These are phyloP conservation scores for Fraxinus anomala DNA, from an alignment of 257 asterid genomes.

Conservation along the genomic window DNA sequence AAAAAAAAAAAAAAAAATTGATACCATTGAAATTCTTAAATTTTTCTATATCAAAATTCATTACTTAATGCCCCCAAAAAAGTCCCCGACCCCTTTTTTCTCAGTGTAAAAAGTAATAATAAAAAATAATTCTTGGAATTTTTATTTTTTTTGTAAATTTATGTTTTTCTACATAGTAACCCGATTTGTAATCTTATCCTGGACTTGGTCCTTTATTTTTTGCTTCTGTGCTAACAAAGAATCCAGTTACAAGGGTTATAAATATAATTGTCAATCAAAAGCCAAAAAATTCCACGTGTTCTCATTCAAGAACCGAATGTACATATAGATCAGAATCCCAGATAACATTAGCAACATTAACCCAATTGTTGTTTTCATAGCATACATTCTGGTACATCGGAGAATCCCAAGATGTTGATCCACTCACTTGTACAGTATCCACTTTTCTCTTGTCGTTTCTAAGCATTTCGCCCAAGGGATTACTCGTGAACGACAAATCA, in stretches of 20 bases:
- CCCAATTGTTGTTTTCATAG: slow-evolving; percentile 49
- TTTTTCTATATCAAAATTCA: too few relatives aligned
- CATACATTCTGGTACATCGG: slow-evolving; percentile 47
- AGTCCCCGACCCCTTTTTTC: too few relatives aligned
- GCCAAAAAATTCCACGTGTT: not conserved
- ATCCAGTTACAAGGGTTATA: not conserved
- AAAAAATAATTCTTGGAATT: too few relatives aligned
- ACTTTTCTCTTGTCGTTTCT: slow-evolving; percentile 29
- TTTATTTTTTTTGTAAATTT: too few relatives aligned
- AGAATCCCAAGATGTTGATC: slow-evolving; percentile 35
- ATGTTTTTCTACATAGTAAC: too few relatives aligned
- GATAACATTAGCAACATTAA: slow-evolving; percentile 33
- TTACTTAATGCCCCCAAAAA: too few relatives aligned
- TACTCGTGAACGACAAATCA: slow-evolving; percentile 38
- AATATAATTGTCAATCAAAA: slow-evolving; percentile 14
- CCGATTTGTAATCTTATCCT: too few relatives aligned
- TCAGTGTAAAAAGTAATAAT: too few relatives aligned
- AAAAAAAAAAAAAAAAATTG: too few relatives aligned
- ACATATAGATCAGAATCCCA: slow-evolving; percentile 69
- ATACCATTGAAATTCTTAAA: too few relatives aligned
- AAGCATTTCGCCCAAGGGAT: slow-evolving; percentile 46
- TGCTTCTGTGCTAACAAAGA: not conserved
- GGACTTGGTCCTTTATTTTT: not conserved
- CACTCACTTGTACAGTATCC: slow-evolving; percentile 37
- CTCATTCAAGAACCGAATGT: slow-evolving; percentile 48